Base-by-base conservation (phyloP, 805 yeast species). In the Candida fluviatilis region DNA sequence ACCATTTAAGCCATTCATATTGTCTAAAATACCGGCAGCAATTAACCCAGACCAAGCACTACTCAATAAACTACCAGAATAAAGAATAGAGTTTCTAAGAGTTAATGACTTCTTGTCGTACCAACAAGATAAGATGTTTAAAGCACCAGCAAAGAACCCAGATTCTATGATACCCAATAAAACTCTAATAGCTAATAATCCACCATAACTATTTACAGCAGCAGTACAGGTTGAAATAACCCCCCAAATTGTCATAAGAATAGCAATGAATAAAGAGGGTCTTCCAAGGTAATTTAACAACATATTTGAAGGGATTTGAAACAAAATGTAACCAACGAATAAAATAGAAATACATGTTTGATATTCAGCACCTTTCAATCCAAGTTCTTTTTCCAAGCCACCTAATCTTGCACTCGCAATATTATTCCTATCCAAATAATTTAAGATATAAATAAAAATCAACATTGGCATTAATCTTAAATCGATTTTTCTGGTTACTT, bases 41-140 rank as follows among this genome's bases (percentile, higher is more conserved):
- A 76, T 71, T 39, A 76, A 60, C 8, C 80, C 80, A 13, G 77
- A 62, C 44, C 74, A 70, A 1, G 80, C 80, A 32, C 81, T 78
- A 21, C 78, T 69, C 40, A 66, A 57, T 37, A 72, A 58, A 8
- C 77, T 69, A 18, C 81, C 80, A 14, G 75, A 66, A 48, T 72
- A 71, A 31, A 75, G 58, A 38, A 76, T 59, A 7, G 80, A 67
- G 37, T 74, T 71, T 47, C 82, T 60, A 34, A 70, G 55, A 15
- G 78, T 66, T 30, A 76, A 55, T 40, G 75, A 78, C 41, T 62
- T 68, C 41, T 71, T 59, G 12, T 73, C 69, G 50, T 76, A 76
- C 82, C 81, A 76, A 43, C 75, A 71, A 2, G 80, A 74, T 36
- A 76, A 54, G 27, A 68, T 71, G 45, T 66, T 73, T 33, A 75